Percentiles rank a stretch among this genome's conserved stretches.
Evolutionary conservation across 305 asterid genomes (phyloP).

Genomic region (Euphrasia arctica): DNA sequence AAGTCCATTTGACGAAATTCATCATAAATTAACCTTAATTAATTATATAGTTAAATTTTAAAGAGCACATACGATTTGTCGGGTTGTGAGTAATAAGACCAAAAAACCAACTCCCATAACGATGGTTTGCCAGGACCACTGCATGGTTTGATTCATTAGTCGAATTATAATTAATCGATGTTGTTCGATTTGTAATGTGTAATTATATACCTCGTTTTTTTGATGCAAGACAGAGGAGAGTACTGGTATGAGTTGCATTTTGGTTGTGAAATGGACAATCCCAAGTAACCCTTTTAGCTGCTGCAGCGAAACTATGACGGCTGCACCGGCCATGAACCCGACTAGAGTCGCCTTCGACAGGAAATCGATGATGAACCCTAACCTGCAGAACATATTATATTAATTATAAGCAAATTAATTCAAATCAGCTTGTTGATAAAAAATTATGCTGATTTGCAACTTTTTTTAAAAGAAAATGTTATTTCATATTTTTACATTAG

Average conservation of each 20-base stretch:
- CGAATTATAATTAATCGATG: constrained; percentile 8
- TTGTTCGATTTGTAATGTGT: background rate
- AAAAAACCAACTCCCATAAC: constrained; percentile 72
- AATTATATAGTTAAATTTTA: background rate
- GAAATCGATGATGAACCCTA: constrained; percentile 85
- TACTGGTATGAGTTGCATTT: constrained; percentile 83
- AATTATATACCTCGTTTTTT: constrained; percentile 47
- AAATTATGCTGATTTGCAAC: background rate
- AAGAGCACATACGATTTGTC: constrained; percentile 60
- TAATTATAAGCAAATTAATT: constrained; percentile 1
- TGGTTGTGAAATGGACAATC: constrained; percentile 72
- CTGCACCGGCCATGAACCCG: constrained; percentile 95
- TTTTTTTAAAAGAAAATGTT: background rate
- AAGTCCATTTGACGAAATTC: constrained; percentile 18
- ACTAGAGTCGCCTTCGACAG: constrained; percentile 86
- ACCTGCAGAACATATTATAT: constrained; percentile 36
- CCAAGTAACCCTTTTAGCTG: constrained; percentile 86
- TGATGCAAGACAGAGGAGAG: constrained; percentile 60
- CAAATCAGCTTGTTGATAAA: constrained; percentile 18
- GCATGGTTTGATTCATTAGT: constrained; percentile 26
- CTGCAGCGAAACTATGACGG: constrained; percentile 79
- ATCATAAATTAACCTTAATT: constrained; percentile 1
- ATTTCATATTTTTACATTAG: background rate
- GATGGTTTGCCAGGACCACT: constrained; percentile 95
- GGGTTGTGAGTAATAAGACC: constrained; percentile 48